Percentiles rank a stretch among this genome's conserved stretches.
These are phyloP conservation scores for Porpolomopsis calyptriformis DNA, from an alignment of 768 basidiomycete species.

Conservation along the genomic window DNA sequence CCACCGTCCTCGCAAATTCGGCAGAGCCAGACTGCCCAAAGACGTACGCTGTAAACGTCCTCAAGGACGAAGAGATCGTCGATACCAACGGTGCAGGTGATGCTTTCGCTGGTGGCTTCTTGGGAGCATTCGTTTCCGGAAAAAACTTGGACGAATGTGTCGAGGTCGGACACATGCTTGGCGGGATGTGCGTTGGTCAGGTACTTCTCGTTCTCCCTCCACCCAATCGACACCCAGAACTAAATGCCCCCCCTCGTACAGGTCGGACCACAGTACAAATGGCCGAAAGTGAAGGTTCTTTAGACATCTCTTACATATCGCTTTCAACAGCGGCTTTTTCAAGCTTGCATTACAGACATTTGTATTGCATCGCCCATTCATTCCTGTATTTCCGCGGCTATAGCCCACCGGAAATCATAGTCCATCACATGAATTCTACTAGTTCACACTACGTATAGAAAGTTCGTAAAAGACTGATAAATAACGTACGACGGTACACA, in stretches of 20 bases:
- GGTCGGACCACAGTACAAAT: conserved; percentile 44
- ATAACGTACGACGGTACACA: not conserved
- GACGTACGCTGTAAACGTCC: conserved; percentile 44
- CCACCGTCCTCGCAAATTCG: conserved; percentile 67
- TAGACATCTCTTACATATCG: conserved; percentile 7
- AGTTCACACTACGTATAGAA: too few relatives aligned
- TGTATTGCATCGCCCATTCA: not conserved
- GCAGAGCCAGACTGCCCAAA: conserved; percentile 44
- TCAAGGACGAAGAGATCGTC: conserved; percentile 60
- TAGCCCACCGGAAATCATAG: not conserved
- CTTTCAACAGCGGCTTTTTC: conserved; percentile 22
- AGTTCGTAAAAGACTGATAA: not conserved
- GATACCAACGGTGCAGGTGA: conserved; percentile 99
- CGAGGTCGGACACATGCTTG: conserved; percentile 79
- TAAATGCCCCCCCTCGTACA: conserved; percentile 10
- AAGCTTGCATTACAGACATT: conserved; percentile 11
- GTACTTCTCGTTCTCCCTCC: conserved; percentile 26
- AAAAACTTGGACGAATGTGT: conserved; percentile 70
- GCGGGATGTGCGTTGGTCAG: conserved; percentile 74
- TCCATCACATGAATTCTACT: too few relatives aligned
- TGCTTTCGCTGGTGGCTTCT: conserved; percentile 92
- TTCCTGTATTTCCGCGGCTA: not conserved
- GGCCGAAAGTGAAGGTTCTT: conserved; percentile 39
- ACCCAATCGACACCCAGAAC: not conserved
- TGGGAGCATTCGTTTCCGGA: conserved; percentile 74